These are phyloP conservation scores for Otatea glauca DNA, from an alignment of 176 grass and related monocot species.

Conservation along the genomic window DNA sequence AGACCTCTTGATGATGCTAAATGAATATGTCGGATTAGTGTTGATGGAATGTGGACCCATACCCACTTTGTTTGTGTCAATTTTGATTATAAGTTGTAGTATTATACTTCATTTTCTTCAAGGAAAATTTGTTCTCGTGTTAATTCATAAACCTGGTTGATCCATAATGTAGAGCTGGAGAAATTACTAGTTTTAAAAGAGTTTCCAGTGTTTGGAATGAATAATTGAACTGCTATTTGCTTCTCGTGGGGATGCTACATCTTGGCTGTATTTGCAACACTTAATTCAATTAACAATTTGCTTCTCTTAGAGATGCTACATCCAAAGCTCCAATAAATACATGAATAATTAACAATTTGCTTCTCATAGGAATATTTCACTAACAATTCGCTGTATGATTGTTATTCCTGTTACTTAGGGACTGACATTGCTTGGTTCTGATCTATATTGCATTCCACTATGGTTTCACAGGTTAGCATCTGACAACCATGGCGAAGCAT, in stretches of 20 bases:
- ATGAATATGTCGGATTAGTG: background rate
- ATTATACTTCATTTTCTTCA: constrained; percentile 4
- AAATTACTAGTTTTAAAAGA: background rate
- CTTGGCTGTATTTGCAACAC: background rate
- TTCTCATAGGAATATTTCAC: background rate
- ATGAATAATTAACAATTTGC: background rate
- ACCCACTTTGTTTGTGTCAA: background rate
- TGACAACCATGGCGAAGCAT: constrained; percentile 73
- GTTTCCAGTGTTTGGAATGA: background rate
- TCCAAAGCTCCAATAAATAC: background rate
- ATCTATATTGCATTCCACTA: background rate
- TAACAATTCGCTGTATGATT: background rate
- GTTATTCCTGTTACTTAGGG: background rate
- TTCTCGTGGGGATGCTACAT: background rate
- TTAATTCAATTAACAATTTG: background rate
- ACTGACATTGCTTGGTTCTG: background rate
- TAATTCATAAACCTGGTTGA: background rate
- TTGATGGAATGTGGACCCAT: background rate
- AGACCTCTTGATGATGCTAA: background rate
- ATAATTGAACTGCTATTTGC: background rate
- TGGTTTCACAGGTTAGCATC: constrained; percentile 39
- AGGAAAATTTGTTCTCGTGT: background rate
- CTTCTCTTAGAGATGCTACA: background rate
- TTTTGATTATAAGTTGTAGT: background rate
- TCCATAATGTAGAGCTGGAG: background rate